These are phyloP conservation scores for Nosema muscidifuracis DNA, from an alignment of 371 early-diverging fungal species.

Conservation along the genomic window DNA sequence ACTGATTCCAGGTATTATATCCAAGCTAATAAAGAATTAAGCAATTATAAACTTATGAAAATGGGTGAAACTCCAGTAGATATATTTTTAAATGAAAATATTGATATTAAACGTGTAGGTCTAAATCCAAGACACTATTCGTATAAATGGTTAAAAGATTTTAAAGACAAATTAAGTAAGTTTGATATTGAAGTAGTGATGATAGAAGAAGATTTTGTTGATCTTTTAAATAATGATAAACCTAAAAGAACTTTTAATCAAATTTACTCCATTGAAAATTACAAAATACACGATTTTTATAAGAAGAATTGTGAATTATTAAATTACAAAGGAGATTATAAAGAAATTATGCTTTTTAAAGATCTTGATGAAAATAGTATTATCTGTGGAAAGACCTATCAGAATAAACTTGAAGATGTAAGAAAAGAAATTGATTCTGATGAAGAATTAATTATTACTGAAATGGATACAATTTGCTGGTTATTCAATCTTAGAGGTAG, in stretches of 20 bases:
- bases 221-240: background rate
- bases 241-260: slow-evolving; percentile 13
- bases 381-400: slow-evolving; percentile 79
- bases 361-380: slow-evolving; percentile 71
- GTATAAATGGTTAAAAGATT: slow-evolving; percentile 65
- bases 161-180: slow-evolving; percentile 39
- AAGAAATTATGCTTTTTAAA: slow-evolving; percentile 6
- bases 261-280: slow-evolving; percentile 18
- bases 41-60: slow-evolving; percentile 47
- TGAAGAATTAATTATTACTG: slow-evolving; percentile 47
- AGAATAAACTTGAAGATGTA: slow-evolving; percentile 39
- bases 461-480: slow-evolving; percentile 66
- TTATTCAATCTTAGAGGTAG: slow-evolving; percentile 90
- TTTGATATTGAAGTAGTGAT: slow-evolving; percentile 40
- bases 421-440: slow-evolving; percentile 6
- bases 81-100: slow-evolving; percentile 33
- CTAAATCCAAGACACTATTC: slow-evolving; percentile 45
- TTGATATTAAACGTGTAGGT: slow-evolving; percentile 41
- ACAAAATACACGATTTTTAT: slow-evolving; percentile 5
- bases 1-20: slow-evolving; percentile 96
- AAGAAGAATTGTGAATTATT: background rate
- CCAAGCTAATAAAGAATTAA: slow-evolving; percentile 84
- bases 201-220: slow-evolving; percentile 38
- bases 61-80: slow-evolving; percentile 70
- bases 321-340: background rate